Evolutionary conservation across 2,329 filamentous ascomycete species (phyloP).

Genomic region (Didymella pomorum): DNA sequence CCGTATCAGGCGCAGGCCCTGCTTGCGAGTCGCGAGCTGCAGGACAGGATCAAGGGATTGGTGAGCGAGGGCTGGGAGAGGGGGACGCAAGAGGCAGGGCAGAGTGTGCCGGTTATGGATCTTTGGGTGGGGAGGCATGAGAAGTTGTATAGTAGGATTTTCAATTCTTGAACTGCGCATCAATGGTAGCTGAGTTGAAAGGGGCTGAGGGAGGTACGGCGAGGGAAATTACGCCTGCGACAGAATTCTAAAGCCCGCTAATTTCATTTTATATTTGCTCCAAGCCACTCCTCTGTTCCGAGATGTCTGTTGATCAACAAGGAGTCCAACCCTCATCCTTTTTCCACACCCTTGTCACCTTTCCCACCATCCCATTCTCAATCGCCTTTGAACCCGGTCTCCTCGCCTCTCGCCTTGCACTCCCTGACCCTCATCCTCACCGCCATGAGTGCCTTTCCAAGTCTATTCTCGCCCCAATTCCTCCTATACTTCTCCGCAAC

Average conservation of each 20-base stretch:
- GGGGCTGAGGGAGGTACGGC: too few species aligned
- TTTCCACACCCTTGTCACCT: neutral
- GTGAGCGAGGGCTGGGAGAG: slow-evolving; percentile 68
- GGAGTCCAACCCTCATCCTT: neutral
- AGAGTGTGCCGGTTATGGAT: slow-evolving; percentile 80
- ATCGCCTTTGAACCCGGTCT: too few species aligned
- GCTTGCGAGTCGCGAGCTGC: slow-evolving; percentile 68
- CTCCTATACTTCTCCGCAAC: slow-evolving; percentile 46
- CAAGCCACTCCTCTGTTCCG: too few species aligned
- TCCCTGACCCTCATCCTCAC: slow-evolving; percentile 1
- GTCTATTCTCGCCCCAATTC: slow-evolving; percentile 68
- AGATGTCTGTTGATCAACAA: too few species aligned
- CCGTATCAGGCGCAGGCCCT: slow-evolving; percentile 81
- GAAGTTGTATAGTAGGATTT: slow-evolving; percentile 83
- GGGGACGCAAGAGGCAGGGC: slow-evolving; percentile 71
- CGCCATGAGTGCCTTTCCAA: slow-evolving; percentile 39
- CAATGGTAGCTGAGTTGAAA: too few species aligned
- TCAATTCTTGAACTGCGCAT: slow-evolving; percentile 70
- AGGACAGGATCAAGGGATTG: slow-evolving; percentile 64
- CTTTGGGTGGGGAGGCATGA: slow-evolving; percentile 85
- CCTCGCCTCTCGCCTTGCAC: neutral
- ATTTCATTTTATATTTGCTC: too few species aligned
- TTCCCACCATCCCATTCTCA: neutral
- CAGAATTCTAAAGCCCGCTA: too few species aligned
- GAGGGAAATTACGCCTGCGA: too few species aligned